phyloP scores from a whole-genome alignment of 768 basidiomycete genomes.

The Porpolomopsis calyptriformis region DNA sequence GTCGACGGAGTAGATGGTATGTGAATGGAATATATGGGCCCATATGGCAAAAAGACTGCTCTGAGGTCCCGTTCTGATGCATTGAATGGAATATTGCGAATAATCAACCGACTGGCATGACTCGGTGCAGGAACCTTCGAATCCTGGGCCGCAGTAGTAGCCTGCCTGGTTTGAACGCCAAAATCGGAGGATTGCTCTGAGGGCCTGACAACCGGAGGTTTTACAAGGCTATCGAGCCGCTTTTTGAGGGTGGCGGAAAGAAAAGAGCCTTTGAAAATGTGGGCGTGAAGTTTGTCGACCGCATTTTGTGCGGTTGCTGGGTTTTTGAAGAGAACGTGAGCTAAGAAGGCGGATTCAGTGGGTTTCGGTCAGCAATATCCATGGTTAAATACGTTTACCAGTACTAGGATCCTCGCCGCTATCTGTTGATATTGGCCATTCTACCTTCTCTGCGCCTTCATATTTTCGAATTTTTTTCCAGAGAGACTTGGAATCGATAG shows the following conservation, averaged over 20 bases:
- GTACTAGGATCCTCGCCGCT: slow-evolving; percentile 38
- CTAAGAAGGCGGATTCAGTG: slow-evolving; percentile 23
- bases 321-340: slow-evolving; percentile 62
- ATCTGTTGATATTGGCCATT: slow-evolving; percentile 50
- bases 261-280: slow-evolving; percentile 81
- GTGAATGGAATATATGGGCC: slow-evolving; percentile 77
- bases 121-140: slow-evolving; percentile 35
- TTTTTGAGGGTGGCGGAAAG: slow-evolving; percentile 87
- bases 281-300: slow-evolving; percentile 75
- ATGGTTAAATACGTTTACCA: slow-evolving; percentile 26
- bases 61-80: slow-evolving; percentile 78
- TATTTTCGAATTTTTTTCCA: slow-evolving; percentile 87
- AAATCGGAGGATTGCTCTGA: not conserved
- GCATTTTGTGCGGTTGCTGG: slow-evolving; percentile 61
- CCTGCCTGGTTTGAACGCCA: slow-evolving; percentile 19
- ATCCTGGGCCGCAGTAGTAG: slow-evolving; percentile 9
- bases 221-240: slow-evolving; percentile 58
- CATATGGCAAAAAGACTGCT: slow-evolving; percentile 76
- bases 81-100: slow-evolving; percentile 83
- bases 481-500: slow-evolving; percentile 51
- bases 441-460: slow-evolving; percentile 63
- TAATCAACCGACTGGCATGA: slow-evolving; percentile 73
- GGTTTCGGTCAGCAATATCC: not conserved
- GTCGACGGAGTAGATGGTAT: slow-evolving; percentile 44
- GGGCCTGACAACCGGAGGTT: slow-evolving; percentile 12